Evolutionary conservation across 2,329 filamentous ascomycete genomes (phyloP).

Genomic region (Escovopsis sp.): DNA sequence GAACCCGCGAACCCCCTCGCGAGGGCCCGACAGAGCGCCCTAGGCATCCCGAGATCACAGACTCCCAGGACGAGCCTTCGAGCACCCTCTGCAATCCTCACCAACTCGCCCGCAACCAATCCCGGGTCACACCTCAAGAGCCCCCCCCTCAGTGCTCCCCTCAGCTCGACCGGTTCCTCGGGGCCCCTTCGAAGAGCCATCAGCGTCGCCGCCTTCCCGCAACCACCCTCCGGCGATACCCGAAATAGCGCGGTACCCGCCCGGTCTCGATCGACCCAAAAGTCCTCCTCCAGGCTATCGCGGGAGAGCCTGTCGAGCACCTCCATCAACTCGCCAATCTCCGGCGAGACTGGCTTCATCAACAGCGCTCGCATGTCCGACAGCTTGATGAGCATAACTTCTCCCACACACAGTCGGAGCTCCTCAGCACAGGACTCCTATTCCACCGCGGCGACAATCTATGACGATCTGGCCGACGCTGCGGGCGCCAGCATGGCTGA

Average conservation of each 20-base stretch:
- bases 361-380: constrained; percentile 54
- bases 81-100: constrained; percentile 38
- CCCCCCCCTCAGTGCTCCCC: constrained; percentile 39
- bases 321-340: constrained; percentile 46
- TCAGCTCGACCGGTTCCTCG: constrained; percentile 41
- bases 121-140: constrained; percentile 43
- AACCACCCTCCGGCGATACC: constrained; percentile 59
- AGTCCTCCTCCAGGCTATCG: constrained; percentile 32
- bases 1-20: constrained; percentile 59
- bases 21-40: constrained; percentile 57
- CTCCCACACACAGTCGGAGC: constrained; percentile 75
- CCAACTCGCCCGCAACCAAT: constrained; percentile 38
- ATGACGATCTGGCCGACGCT: constrained; percentile 59
- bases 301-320: constrained; percentile 38
- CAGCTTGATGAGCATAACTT: constrained; percentile 61
- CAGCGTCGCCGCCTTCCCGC: constrained; percentile 87
- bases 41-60: constrained; percentile 24
- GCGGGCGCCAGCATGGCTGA: constrained; percentile 18
- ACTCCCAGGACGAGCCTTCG: constrained; percentile 44
- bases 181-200: constrained; percentile 73
- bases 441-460: constrained; percentile 76
- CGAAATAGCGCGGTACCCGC: constrained; percentile 47
- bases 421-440: constrained; percentile 90
- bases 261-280: constrained; percentile 32
- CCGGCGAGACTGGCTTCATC: constrained; percentile 62